Evolutionary conservation across 768 basidiomycete species (phyloP).

Genomic region (Amanita rubescens): DNA sequence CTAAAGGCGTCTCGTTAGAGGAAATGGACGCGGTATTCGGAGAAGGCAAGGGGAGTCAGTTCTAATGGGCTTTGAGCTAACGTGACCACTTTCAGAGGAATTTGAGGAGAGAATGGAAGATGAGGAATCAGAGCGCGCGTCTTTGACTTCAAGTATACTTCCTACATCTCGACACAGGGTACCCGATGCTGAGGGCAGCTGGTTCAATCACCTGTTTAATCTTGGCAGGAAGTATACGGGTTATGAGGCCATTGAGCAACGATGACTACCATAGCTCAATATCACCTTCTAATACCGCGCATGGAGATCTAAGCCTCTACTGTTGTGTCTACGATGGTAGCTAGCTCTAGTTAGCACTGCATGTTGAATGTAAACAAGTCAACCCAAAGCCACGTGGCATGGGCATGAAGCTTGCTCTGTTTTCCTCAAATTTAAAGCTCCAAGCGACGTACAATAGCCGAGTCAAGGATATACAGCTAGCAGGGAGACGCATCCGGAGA

Average conservation of each 20-base stretch:
- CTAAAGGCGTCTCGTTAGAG: slow-evolving; percentile 80
- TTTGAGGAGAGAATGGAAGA: slow-evolving; percentile 51
- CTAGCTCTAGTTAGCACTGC: background rate
- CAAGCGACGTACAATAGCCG: background rate
- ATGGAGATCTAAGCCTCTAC: background rate
- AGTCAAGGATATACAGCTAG: background rate
- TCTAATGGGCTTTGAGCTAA: background rate
- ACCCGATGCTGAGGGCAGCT: slow-evolving; percentile 23
- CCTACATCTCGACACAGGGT: slow-evolving; percentile 30
- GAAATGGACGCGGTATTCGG: slow-evolving; percentile 90
- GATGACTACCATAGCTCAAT: background rate
- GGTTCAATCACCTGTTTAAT: slow-evolving; percentile 45
- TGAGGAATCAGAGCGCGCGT: slow-evolving; percentile 55
- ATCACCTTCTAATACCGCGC: background rate
- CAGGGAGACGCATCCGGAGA: background rate
- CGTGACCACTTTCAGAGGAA: slow-evolving; percentile 19
- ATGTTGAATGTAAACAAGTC: background rate
- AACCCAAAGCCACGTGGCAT: background rate
- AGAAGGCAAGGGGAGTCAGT: slow-evolving; percentile 44
- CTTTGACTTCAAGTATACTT: slow-evolving; percentile 18
- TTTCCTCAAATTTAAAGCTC: background rate
- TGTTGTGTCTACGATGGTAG: background rate
- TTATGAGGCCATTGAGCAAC: slow-evolving; percentile 20
- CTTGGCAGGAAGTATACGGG: slow-evolving; percentile 20
- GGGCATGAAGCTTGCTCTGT: background rate